A percentile compares a stretch with the other conserved stretches of the same genome.
Conservation (phyloP, 371 early-diverging fungal species). For the Batkoa obscura region DNA sequence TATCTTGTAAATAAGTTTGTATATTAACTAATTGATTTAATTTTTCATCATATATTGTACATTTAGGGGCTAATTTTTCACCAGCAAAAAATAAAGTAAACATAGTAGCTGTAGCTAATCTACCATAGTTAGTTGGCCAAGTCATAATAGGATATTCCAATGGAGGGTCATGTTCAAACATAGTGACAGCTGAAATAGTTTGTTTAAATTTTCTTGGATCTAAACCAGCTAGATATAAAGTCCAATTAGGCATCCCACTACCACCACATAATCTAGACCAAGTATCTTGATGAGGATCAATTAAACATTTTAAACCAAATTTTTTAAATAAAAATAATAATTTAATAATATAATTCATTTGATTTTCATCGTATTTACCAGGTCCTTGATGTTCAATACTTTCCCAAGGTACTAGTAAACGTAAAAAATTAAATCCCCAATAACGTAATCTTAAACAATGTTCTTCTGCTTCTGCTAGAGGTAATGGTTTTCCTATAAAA, state of each 20-base stretch:
- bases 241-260: conserved; percentile 77
- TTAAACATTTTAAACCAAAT: conserved; percentile 54
- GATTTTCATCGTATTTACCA: conserved; percentile 68
- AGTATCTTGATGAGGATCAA: conserved; percentile 69
- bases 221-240: conserved; percentile 48
- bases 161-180: conserved; percentile 35
- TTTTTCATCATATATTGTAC: conserved; percentile 20
- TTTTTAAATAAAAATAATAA: conserved; percentile 35
- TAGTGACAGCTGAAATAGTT: conserved; percentile 56
- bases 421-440: conserved; percentile 64
- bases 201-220: conserved; percentile 33
- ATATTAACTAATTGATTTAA: conserved; percentile 22
- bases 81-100: conserved; percentile 73
- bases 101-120: conserved; percentile 64
- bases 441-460: conserved; percentile 46
- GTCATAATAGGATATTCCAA: conserved; percentile 54
- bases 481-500: conserved; percentile 60
- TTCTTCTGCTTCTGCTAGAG: conserved; percentile 60
- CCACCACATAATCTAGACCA: conserved; percentile 67
- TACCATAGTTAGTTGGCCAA: conserved; percentile 74
- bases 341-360: conserved; percentile 49
- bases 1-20: conserved; percentile 50
- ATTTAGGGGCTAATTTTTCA: conserved; percentile 42
- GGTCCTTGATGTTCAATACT: conserved; percentile 61
- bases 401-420: conserved; percentile 72